Base-by-base conservation (phyloP, 2,329 filamentous ascomycete genomes). In the Aspergillus ochraceoroseus region DNA sequence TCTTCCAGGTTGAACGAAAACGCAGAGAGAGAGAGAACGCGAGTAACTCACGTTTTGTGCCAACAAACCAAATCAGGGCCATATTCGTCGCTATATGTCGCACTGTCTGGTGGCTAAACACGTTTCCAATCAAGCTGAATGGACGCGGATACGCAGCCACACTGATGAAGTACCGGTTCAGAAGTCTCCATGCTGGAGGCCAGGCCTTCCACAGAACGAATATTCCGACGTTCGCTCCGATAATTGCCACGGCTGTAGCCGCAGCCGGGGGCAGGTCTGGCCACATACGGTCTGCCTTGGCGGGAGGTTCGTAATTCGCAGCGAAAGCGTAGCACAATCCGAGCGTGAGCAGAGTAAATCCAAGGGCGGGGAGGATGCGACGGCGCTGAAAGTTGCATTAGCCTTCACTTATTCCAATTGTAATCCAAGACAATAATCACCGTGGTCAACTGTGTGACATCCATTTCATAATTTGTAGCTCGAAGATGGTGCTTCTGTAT, bases 91-190 rank as follows among this genome's bases (percentile, higher is more conserved):
- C 58, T 3, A 78, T 53, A 57, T 82, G 79, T 31, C 57, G 57
- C 38, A 73, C 56, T 5, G 67, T 63, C 33, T 79, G 70, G 58
- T 82, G 79, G 41, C 72, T 75, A 60, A 81, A 80, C 7, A 71
- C 61, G 52, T 72, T 75, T 12, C 74, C 71, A 4, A 82, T 47
- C 38, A 76, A 61, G 44, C 73, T 72, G 5, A 72, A 43, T 6
- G 75, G 67, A 43, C 70, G 68, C 1, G 78, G 78, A 44, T 73
- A 75, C 12, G 70, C 66, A 3, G 74, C 70, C 3, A 72, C 65
- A 25, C 69, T 67, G 38, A 75, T 66, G 54, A 77, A 75, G 62
- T 75, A 78, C 37, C 70, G 73, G 47, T 77, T 80, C 47, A 79
- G 65, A 14, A 72, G 42, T 18, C 66, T 65, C 77, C 77, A 81